Evolutionary conservation across 768 basidiomycete genomes (phyloP).

Genomic region (Pulveroboletus sp.): DNA sequence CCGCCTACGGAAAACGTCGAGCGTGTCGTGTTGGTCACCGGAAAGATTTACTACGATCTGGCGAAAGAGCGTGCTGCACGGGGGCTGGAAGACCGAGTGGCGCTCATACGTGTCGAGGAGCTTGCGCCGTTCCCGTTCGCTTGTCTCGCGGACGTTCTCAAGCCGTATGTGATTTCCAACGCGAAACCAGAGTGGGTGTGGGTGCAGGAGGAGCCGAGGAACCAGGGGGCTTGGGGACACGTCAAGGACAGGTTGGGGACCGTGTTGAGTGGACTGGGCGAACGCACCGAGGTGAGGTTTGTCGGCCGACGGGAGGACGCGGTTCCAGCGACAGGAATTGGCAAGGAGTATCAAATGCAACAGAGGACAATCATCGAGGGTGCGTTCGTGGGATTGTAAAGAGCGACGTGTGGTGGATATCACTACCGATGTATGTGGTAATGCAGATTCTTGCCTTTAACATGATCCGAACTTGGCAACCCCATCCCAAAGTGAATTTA

Average conservation of each 20-base stretch:
- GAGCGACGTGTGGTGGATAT: not conserved
- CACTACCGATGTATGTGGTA: not conserved
- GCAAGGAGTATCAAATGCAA: conserved; percentile 61
- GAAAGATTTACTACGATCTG: conserved; percentile 89
- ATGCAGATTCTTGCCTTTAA: not conserved
- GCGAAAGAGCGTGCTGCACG: conserved; percentile 58
- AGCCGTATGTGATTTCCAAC: conserved; percentile 43
- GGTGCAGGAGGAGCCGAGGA: conserved; percentile 86
- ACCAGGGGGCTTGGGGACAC: conserved; percentile 79
- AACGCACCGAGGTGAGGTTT: conserved; percentile 42
- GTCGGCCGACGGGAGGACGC: conserved; percentile 68
- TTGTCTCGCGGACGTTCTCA: conserved; percentile 44
- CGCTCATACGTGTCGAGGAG: conserved; percentile 79
- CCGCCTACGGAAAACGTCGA: conserved; percentile 38
- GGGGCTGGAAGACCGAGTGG: conserved; percentile 47
- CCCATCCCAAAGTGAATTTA: too few species aligned
- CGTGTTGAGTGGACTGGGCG: conserved; percentile 44
- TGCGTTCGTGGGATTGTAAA: conserved; percentile 49
- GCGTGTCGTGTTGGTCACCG: conserved; percentile 71
- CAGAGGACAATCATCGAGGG: conserved; percentile 57
- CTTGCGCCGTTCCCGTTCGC: conserved; percentile 83
- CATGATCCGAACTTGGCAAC: not conserved
- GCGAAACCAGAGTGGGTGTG: conserved; percentile 42
- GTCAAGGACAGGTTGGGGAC: conserved; percentile 52
- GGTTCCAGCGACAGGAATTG: conserved; percentile 74